Conservation (phyloP, 805 yeast species). For the Lipomyces yamadae region DNA sequence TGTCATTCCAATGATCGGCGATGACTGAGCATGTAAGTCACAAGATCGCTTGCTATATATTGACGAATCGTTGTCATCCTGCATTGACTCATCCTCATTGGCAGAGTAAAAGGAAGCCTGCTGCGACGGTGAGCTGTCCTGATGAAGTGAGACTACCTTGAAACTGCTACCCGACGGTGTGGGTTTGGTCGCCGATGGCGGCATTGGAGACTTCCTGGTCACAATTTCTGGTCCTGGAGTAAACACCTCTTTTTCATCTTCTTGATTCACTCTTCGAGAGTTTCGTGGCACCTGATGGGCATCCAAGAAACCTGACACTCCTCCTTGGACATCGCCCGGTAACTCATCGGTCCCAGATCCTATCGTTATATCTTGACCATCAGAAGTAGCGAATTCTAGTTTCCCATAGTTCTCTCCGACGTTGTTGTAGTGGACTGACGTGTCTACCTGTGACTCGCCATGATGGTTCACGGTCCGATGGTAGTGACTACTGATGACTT, state of each 20-base stretch:
- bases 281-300: not conserved
- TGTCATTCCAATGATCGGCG: not conserved
- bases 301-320: not conserved
- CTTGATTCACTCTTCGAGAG: not conserved
- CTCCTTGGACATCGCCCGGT: not conserved
- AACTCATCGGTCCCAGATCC: not conserved
- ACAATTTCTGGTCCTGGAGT: not conserved
- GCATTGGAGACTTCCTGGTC: not conserved
- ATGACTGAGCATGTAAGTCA: not conserved
- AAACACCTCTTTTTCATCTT: not conserved
- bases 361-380: not conserved
- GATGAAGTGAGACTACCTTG: not conserved
- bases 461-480: not conserved
- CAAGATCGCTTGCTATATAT: not conserved
- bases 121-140: conserved; percentile 20
- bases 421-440: conserved; percentile 12
- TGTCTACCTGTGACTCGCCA: conserved; percentile 8
- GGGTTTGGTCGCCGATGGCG: not conserved
- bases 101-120: conserved; percentile 27
- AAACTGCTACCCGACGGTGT: not conserved
- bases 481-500: conserved; percentile 8
- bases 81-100: conserved; percentile 4
- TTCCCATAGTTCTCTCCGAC: not conserved
- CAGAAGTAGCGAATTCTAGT: not conserved
- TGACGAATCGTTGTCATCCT: not conserved